Conservation (phyloP, 2,329 filamentous ascomycete species). For the Cadophora sp. region DNA sequence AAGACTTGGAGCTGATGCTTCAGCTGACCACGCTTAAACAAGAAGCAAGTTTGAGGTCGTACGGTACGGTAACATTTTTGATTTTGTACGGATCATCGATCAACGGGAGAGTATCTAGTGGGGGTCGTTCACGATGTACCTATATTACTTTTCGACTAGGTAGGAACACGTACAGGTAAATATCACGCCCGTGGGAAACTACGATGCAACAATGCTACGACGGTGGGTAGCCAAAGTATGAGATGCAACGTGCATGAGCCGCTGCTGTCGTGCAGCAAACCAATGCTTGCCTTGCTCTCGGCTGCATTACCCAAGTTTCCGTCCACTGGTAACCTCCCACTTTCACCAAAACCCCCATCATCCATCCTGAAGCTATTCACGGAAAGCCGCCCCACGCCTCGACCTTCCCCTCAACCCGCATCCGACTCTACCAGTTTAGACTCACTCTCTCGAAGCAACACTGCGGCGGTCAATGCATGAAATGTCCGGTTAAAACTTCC, state of each 20-base stretch:
- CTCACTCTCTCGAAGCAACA: background rate
- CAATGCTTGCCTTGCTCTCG: background rate
- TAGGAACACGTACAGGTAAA: background rate
- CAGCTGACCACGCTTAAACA: slow-evolving; percentile 14
- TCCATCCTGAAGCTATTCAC: background rate
- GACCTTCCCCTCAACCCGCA: background rate
- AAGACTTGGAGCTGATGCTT: slow-evolving; percentile 9
- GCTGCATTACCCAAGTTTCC: background rate
- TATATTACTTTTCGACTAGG: background rate
- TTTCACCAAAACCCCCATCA: background rate
- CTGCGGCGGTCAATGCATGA: background rate
- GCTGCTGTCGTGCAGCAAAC: slow-evolving; percentile 4
- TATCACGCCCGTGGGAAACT: background rate
- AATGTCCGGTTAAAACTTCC: background rate
- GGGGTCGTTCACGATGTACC: background rate
- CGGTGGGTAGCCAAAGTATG: background rate
- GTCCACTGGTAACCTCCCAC: background rate
- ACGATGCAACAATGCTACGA: no score
- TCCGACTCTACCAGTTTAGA: background rate
- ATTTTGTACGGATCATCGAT: background rate
- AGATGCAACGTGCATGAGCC: background rate
- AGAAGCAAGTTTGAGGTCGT: slow-evolving; percentile 2
- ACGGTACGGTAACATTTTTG: background rate
- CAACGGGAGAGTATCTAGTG: background rate
- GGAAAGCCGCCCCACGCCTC: background rate